These are phyloP conservation scores for Liquidambar formosana DNA, from an alignment of 164 flowering plant species.

Conservation along the genomic window DNA sequence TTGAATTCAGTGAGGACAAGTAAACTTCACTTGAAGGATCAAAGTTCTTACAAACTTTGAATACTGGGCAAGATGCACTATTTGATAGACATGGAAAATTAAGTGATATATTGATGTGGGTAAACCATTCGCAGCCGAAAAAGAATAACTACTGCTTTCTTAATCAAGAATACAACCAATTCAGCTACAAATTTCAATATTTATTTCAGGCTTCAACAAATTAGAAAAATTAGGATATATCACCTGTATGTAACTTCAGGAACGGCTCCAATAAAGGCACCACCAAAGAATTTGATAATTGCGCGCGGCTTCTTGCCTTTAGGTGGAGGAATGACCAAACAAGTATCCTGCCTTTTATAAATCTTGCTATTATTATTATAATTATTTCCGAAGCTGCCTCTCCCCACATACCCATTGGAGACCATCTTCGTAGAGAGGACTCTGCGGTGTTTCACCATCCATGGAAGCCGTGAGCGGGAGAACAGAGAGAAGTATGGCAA, in stretches of 20 bases:
- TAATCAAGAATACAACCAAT: too few relatives aligned
- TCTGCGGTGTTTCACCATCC: background rate
- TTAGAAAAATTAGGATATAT: background rate
- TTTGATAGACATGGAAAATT: too few relatives aligned
- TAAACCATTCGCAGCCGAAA: too few relatives aligned
- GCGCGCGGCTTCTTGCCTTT: conserved; percentile 66
- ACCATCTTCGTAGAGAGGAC: conserved; percentile 21
- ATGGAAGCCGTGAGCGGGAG: background rate
- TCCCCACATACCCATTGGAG: conserved; percentile 35
- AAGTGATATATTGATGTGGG: too few relatives aligned
- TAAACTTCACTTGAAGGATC: too few relatives aligned
- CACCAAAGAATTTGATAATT: conserved; percentile 82
- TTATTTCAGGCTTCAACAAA: too few relatives aligned
- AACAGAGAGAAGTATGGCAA: background rate
- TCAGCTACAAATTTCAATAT: too few relatives aligned
- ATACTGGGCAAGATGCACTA: too few relatives aligned
- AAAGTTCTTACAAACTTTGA: too few relatives aligned
- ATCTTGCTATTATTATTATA: background rate
- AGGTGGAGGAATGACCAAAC: conserved; percentile 75
- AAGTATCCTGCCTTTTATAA: too few relatives aligned
- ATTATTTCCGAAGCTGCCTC: conserved; percentile 11
- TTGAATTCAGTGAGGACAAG: too few relatives aligned
- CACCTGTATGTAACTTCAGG: conserved; percentile 92
- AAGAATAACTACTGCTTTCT: too few relatives aligned
- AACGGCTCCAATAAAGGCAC: conserved; percentile 93